Evolutionary conservation across 108 stramenopile genomes (phyloP).

Genomic region (Cylindrotheca closterium): DNA sequence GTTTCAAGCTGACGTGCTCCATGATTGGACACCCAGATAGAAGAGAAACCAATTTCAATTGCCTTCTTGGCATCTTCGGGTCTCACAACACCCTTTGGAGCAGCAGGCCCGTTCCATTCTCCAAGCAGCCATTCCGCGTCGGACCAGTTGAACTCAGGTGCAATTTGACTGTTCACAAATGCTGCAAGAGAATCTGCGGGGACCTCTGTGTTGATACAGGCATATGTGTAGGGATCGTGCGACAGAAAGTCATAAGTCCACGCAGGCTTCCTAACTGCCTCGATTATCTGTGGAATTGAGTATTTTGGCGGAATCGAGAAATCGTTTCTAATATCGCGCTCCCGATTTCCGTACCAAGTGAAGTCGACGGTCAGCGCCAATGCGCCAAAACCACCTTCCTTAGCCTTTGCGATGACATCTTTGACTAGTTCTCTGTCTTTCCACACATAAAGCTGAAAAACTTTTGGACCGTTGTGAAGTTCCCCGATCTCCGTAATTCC

Average conservation of each 20-base stretch:
- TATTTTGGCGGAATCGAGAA: constrained; percentile 95
- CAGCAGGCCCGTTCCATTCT: constrained; percentile 90
- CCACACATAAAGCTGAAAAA: constrained; percentile 98
- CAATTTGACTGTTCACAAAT: constrained; percentile 94
- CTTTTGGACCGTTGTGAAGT: constrained; percentile 76
- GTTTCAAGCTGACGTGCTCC: constrained; percentile 97
- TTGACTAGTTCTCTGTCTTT: constrained; percentile 94
- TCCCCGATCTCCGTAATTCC: constrained; percentile 81
- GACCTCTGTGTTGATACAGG: constrained; percentile 86
- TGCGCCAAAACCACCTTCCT: constrained; percentile 93
- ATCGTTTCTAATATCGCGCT: constrained; percentile 95
- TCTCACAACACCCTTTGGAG: constrained; percentile 94
- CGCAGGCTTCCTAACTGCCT: constrained; percentile 83
- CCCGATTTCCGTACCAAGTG: constrained; percentile 95
- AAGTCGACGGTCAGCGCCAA: constrained; percentile 96
- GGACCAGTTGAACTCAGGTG: constrained; percentile 92
- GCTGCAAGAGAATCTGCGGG: constrained; percentile 92
- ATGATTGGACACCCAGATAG: constrained; percentile 98
- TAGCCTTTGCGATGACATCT: constrained; percentile 91
- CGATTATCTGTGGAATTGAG: constrained; percentile 75
- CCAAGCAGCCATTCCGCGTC: constrained; percentile 97
- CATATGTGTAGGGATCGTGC: constrained; percentile 89
- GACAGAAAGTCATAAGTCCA: constrained; percentile 91
- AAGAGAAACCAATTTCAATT: constrained; percentile 91
- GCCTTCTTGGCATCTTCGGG: constrained; percentile 94